phyloP scores from a whole-genome alignment of 805 yeast genomes.

The Lipomyces spencermartinsiae region DNA sequence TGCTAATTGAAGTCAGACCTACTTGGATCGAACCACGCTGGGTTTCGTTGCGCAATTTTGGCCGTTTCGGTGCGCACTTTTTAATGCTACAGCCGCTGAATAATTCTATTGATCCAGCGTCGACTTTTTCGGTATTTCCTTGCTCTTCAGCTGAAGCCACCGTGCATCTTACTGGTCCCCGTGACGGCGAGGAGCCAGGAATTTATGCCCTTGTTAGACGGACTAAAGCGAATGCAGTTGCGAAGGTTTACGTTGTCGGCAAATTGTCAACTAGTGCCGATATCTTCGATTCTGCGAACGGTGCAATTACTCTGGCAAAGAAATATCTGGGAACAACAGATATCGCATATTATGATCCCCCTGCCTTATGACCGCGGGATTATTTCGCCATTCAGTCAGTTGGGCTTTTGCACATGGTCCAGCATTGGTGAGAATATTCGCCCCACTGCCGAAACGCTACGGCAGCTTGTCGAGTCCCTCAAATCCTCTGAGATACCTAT shows the following conservation, averaged over 20 bases:
- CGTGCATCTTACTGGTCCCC: slow-evolving; percentile 4
- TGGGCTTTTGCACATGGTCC: slow-evolving; percentile 18
- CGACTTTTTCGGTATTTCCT: slow-evolving; percentile 13
- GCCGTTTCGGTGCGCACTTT: slow-evolving; percentile 2
- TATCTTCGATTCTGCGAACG: slow-evolving; percentile 7
- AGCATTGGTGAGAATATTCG: slow-evolving; percentile 12
- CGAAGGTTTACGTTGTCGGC: slow-evolving; percentile 11
- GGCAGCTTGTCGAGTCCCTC: slow-evolving; percentile 1
- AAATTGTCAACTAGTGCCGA: slow-evolving; percentile 5
- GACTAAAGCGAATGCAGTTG: slow-evolving; percentile 6
- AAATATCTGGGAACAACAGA: slow-evolving; percentile 2
- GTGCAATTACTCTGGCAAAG: slow-evolving; percentile 15
- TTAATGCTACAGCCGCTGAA: slow-evolving; percentile 9
- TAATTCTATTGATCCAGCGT: slow-evolving; percentile 7
- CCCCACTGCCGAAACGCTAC: not conserved
- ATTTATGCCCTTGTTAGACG: slow-evolving; percentile 14
- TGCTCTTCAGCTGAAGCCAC: slow-evolving; percentile 14
- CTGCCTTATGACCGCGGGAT: not conserved
- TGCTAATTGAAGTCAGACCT: not conserved
- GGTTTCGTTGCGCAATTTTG: not conserved
- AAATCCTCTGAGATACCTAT: slow-evolving; percentile 12
- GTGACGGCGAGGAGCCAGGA: slow-evolving; percentile 10
- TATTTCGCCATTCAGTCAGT: slow-evolving; percentile 1
- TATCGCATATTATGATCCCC: not conserved
- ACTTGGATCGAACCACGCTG: slow-evolving; percentile 16